A percentile compares a stretch with the other conserved stretches of the same genome.
Evolutionary conservation across 2,329 filamentous ascomycete genomes (phyloP).

Genomic region (Rutstroemia sp.): DNA sequence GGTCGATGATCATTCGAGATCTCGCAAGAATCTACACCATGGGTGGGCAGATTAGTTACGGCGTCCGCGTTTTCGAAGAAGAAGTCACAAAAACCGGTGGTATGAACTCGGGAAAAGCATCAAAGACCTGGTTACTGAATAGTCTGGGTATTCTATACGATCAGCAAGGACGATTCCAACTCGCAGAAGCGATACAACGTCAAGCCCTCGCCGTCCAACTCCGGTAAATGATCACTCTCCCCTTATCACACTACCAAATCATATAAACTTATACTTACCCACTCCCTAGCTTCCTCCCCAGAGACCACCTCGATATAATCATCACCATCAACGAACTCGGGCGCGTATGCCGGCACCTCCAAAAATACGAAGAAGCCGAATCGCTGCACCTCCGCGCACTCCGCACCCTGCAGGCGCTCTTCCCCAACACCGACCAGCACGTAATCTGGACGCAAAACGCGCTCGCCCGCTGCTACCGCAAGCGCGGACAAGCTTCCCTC

Average conservation of each 20-base stretch:
- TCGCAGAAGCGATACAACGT: constrained; percentile 5
- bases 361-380: constrained; percentile 6
- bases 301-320: constrained; percentile 6
- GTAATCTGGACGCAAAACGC: constrained; percentile 8
- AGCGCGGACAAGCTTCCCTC: neutral
- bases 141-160: constrained; percentile 9
- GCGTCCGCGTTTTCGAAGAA: constrained; percentile 5
- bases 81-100: constrained; percentile 8
- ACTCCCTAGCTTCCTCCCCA: neutral
- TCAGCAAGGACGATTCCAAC: constrained; percentile 5
- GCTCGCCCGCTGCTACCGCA: constrained; percentile 2
- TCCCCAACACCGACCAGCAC: constrained; percentile 3
- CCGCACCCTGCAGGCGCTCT: neutral
- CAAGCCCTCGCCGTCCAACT: constrained; percentile 8
- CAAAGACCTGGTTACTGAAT: constrained; percentile 5
- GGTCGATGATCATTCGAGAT: constrained; percentile 8
- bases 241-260: neutral
- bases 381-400: constrained; percentile 1
- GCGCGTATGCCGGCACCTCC: constrained; percentile 1
- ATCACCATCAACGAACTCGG: constrained; percentile 9
- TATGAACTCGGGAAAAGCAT: constrained; percentile 5
- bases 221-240: neutral
- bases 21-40: constrained; percentile 4
- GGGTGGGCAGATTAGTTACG: constrained; percentile 5
- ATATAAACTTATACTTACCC: neutral